phyloP scores from a whole-genome alignment of 148 eudicot species.

The Amaranthus hypochondriacus region DNA sequence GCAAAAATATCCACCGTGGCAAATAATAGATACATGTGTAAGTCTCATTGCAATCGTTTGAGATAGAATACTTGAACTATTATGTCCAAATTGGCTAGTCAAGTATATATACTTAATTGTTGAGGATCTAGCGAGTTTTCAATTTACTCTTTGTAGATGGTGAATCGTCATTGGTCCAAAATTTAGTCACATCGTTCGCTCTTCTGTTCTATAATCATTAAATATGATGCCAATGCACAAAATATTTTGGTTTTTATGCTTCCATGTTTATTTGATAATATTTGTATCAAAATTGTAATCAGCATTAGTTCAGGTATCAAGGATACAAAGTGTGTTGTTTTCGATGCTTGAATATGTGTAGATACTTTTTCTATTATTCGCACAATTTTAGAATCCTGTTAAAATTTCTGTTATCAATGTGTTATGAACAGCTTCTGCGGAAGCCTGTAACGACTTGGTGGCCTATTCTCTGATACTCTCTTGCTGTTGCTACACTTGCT shows the following conservation, averaged over 20 bases:
- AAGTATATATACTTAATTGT: not conserved
- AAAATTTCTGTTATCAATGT: not conserved
- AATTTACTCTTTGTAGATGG: not conserved
- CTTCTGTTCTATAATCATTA: not conserved
- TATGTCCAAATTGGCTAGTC: not conserved
- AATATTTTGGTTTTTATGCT: too few species aligned
- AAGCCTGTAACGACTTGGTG: constrained; percentile 78
- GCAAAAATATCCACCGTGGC: constrained; percentile 82
- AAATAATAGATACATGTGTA: constrained; percentile 60
- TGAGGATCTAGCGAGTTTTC: not conserved
- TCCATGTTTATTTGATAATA: too few species aligned
- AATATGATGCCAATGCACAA: not conserved
- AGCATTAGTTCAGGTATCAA: too few species aligned
- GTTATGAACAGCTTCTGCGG: constrained; percentile 77
- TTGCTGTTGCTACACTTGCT: constrained; percentile 98
- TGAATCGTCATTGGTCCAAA: not conserved
- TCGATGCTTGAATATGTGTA: not conserved
- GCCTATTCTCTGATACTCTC: constrained; percentile 92
- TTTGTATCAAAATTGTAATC: not conserved
- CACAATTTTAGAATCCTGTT: not conserved
- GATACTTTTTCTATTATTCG: not conserved
- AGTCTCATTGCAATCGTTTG: constrained; percentile 33
- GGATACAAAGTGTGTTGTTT: too few species aligned
- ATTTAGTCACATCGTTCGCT: not conserved
- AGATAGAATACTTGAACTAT: not conserved